phyloP scores from a whole-genome alignment of 441 rosid genomes.

The Populus tomentosa region DNA sequence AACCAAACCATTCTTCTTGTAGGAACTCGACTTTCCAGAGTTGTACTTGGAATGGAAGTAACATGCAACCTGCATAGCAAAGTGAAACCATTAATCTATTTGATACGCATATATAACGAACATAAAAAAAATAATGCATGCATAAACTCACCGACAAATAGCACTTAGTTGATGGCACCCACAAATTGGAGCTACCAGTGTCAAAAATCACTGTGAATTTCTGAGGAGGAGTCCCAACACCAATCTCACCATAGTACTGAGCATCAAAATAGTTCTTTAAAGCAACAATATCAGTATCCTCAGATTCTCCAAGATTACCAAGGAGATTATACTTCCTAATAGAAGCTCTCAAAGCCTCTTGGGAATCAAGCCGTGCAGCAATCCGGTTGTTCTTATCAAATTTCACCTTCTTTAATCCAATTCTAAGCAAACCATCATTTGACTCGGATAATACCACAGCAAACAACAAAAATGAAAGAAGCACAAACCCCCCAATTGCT shows the following conservation, averaged over 20 bases:
- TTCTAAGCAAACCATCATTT: conserved; percentile 42
- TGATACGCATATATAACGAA: no score
- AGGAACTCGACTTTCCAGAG: conserved; percentile 58
- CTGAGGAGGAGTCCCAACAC: conserved; percentile 74
- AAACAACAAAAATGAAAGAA: conserved; percentile 37
- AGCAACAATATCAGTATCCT: conserved; percentile 52
- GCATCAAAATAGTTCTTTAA: conserved; percentile 77
- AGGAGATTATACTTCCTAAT: conserved; percentile 27
- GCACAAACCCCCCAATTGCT: conserved; percentile 26
- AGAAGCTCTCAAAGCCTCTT: conserved; percentile 30
- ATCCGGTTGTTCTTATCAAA: conserved; percentile 39
- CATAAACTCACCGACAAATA: conserved; percentile 52
- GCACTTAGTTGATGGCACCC: conserved; percentile 82
- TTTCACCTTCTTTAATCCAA: conserved; percentile 63
- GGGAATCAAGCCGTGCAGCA: conserved; percentile 38
- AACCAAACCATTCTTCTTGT: conserved; percentile 56
- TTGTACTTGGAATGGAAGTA: conserved; percentile 63
- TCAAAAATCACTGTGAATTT: conserved; percentile 82
- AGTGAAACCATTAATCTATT: neutral
- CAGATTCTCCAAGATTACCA: conserved; percentile 32
- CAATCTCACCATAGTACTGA: conserved; percentile 80
- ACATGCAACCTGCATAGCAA: conserved; percentile 52
- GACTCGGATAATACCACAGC: conserved; percentile 31
- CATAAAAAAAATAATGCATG: no score
- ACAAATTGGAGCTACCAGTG: conserved; percentile 82